These are phyloP conservation scores for Fusarium brachygibbosum DNA, from an alignment of 2,329 filamentous ascomycete species.

Conservation along the genomic window DNA sequence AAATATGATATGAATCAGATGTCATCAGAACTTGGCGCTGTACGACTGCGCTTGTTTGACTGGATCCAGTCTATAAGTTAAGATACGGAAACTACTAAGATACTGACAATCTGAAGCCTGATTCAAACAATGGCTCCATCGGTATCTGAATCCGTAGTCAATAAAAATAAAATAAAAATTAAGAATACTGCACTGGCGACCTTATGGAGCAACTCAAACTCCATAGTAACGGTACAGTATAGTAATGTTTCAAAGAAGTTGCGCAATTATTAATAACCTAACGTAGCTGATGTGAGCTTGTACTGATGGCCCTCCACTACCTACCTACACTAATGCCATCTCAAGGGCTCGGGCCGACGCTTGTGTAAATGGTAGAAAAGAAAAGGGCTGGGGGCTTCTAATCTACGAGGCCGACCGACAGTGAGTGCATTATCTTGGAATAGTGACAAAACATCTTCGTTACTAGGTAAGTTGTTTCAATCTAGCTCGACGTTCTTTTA, in stretches of 20 bases:
- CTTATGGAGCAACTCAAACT: background rate
- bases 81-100: background rate
- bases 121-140: background rate
- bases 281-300: background rate
- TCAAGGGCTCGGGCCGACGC: background rate
- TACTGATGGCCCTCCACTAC: background rate
- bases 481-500: background rate
- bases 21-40: conserved; percentile 1
- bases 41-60: background rate
- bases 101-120: background rate
- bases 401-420: too few relatives aligned
- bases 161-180: background rate
- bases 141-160: background rate
- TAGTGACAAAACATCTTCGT: background rate
- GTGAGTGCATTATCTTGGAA: background rate
- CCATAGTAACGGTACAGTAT: background rate
- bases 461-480: background rate
- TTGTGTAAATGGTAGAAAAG: background rate
- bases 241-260: background rate
- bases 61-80: background rate
- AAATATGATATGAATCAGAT: conserved; percentile 1
- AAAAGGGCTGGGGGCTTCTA: background rate
- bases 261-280: background rate
- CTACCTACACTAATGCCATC: background rate
- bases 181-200: background rate